A percentile compares a stretch with the other conserved stretches of the same genome.
Evolutionary conservation across 805 yeast genomes (phyloP).

Genomic region (Monosporozyma siamensis): DNA sequence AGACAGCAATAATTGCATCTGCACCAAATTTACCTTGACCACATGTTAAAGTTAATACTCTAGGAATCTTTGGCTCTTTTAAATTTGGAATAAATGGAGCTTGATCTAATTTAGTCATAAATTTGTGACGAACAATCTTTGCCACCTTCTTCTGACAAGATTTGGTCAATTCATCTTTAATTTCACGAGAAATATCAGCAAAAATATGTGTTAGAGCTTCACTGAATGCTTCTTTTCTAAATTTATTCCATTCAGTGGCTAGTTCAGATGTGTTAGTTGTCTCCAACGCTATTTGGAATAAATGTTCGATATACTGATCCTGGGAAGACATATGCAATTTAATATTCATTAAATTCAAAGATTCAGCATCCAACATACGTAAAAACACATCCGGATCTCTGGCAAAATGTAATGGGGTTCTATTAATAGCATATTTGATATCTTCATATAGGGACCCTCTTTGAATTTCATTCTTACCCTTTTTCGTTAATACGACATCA

Average conservation of each 20-base stretch:
- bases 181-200: constrained; percentile 58
- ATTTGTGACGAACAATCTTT: constrained; percentile 57
- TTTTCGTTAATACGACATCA: constrained; percentile 72
- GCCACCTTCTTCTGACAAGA: constrained; percentile 66
- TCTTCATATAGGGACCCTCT: constrained; percentile 75
- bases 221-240: constrained; percentile 58
- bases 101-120: constrained; percentile 71
- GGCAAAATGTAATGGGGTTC: constrained; percentile 66
- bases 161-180: constrained; percentile 73
- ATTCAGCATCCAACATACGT: constrained; percentile 88
- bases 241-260: constrained; percentile 71
- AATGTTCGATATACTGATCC: constrained; percentile 36
- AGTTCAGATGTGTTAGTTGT: constrained; percentile 74
- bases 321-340: constrained; percentile 42
- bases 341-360: constrained; percentile 59
- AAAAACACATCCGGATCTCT: constrained; percentile 71
- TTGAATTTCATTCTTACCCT: constrained; percentile 70
- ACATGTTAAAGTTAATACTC: constrained; percentile 69
- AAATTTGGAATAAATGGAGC: constrained; percentile 86
- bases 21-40: constrained; percentile 76
- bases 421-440: constrained; percentile 81
- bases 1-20: constrained; percentile 80
- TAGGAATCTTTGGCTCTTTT: constrained; percentile 75
- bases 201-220: constrained; percentile 60
- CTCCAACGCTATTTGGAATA: constrained; percentile 44